Evolutionary conservation across 83 land plant genomes (phyloP).

Genomic region (Picea abies): DNA sequence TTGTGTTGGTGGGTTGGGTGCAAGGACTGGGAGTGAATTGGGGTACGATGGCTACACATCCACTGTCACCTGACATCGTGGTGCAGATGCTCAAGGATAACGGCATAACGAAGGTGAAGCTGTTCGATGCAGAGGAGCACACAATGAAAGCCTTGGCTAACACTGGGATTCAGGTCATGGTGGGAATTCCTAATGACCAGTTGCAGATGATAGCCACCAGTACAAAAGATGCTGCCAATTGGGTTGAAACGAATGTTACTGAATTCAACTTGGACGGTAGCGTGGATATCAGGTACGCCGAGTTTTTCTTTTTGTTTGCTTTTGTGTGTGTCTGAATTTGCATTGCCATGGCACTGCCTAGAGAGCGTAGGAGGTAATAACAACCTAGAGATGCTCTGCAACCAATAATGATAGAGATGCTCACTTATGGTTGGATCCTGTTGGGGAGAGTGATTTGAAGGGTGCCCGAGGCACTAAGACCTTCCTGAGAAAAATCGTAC

Average conservation of each 20-base stretch:
- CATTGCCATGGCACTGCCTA: too few species aligned
- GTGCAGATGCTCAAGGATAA: constrained; percentile 61
- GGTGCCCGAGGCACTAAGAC: too few species aligned
- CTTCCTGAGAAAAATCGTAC: too few species aligned
- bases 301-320: too few species aligned
- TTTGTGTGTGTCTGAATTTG: too few species aligned
- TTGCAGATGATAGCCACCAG: constrained; percentile 27
- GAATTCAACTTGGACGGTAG: constrained; percentile 33
- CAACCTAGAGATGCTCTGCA: too few species aligned
- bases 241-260: constrained; percentile 32
- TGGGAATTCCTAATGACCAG: constrained; percentile 57
- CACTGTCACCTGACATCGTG: constrained; percentile 36
- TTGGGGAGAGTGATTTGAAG: too few species aligned
- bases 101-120: constrained; percentile 53
- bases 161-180: constrained; percentile 35
- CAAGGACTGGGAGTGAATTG: constrained; percentile 58
- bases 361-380: too few species aligned
- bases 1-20: not conserved
- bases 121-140: constrained; percentile 55
- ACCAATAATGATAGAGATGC: too few species aligned
- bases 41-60: constrained; percentile 62
- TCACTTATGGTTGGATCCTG: too few species aligned
- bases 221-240: constrained; percentile 22
- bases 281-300: constrained; percentile 29
- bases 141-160: constrained; percentile 27